Evolutionary conservation across 2,329 filamentous ascomycete species (phyloP).

Genomic region (Fusarium sp.): DNA sequence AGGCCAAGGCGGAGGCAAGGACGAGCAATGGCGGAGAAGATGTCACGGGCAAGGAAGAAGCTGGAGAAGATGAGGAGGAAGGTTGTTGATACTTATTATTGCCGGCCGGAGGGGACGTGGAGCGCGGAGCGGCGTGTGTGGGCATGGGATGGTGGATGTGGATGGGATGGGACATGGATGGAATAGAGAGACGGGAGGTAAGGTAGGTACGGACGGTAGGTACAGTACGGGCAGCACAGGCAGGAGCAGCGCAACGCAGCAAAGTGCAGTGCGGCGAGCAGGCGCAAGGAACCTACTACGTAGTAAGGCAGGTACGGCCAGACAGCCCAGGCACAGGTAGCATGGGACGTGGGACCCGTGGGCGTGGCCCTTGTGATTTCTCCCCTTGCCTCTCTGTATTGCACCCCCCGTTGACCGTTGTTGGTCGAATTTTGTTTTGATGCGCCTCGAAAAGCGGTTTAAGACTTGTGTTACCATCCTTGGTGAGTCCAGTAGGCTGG

Average conservation of each 20-base stretch:
- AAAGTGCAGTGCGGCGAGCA: conserved; percentile 1
- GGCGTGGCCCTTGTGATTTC: conserved; percentile 40
- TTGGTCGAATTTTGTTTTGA: conserved; percentile 39
- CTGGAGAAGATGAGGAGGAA: conserved; percentile 41
- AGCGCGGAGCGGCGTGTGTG: conserved; percentile 36
- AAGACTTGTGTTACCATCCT: conserved; percentile 39
- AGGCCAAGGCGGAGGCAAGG: conserved; percentile 7
- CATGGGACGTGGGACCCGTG: conserved; percentile 37
- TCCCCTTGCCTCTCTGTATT: conserved; percentile 16
- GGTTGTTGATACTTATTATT: conserved; percentile 46
- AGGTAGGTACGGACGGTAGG: conserved; percentile 3
- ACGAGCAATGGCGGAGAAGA: conserved; percentile 25
- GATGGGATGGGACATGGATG: conserved; percentile 26
- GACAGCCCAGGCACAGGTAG: conserved; percentile 29
- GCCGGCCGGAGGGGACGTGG: conserved; percentile 42
- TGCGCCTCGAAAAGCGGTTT: conserved; percentile 39
- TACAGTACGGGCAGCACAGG: background rate
- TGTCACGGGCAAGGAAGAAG: conserved; percentile 35
- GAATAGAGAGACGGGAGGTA: conserved; percentile 16
- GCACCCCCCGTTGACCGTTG: conserved; percentile 41
- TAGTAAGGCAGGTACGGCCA: conserved; percentile 22
- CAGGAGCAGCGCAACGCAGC: conserved; percentile 2
- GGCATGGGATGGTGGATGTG: background rate
- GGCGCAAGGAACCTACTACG: conserved; percentile 5
- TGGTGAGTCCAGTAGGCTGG: conserved; percentile 12